Percentiles rank a stretch among this genome's conserved stretches.
Conservation (phyloP, 352 stramenopile species). For the Globisporangium ultimum region DNA sequence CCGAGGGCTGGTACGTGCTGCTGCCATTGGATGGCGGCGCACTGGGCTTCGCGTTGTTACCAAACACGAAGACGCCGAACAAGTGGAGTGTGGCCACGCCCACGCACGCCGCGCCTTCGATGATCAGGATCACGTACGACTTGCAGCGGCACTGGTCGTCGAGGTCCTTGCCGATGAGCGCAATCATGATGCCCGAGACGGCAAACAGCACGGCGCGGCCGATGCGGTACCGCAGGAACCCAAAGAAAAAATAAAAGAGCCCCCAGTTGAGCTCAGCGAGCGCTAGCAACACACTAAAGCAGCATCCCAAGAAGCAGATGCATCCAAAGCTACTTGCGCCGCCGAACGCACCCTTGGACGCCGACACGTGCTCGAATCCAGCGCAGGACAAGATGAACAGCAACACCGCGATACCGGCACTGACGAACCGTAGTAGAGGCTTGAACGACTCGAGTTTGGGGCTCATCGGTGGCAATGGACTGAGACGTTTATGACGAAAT, state of each 20-base stretch:
- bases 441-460: slow-evolving; percentile 16
- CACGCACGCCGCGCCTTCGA: slow-evolving; percentile 53
- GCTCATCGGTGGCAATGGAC: neutral
- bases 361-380: slow-evolving; percentile 44
- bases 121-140: slow-evolving; percentile 45
- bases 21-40: neutral
- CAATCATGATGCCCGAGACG: slow-evolving; percentile 60
- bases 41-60: slow-evolving; percentile 41
- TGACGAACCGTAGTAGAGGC: slow-evolving; percentile 35
- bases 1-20: slow-evolving; percentile 3
- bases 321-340: slow-evolving; percentile 61
- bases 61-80: slow-evolving; percentile 41
- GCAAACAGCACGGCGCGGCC: slow-evolving; percentile 51
- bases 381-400: slow-evolving; percentile 45
- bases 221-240: slow-evolving; percentile 74
- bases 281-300: slow-evolving; percentile 54
- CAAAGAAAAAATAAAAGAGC: slow-evolving; percentile 78
- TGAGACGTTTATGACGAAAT: neutral
- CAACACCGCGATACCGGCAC: slow-evolving; percentile 24
- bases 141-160: slow-evolving; percentile 47
- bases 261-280: slow-evolving; percentile 63
- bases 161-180: slow-evolving; percentile 54
- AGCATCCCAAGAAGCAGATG: slow-evolving; percentile 67
- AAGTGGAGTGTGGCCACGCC: slow-evolving; percentile 37
- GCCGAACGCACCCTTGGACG: slow-evolving; percentile 28